Evolutionary conservation across 345 rosid species (phyloP).

Genomic region (Triadica sebifera): DNA sequence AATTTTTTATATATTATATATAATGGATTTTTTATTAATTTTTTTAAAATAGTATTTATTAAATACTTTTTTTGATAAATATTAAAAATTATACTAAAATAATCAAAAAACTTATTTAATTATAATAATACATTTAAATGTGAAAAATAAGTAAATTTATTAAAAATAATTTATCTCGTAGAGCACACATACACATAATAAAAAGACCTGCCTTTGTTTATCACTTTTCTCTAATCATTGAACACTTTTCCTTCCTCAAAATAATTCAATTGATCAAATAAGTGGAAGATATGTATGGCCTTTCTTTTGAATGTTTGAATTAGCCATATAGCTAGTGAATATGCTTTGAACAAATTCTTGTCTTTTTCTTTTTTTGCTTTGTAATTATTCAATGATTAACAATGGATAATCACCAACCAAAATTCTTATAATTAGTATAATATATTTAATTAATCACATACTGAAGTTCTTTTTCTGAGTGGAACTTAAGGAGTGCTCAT

Average conservation of each 20-base stretch:
- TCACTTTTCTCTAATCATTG: neutral
- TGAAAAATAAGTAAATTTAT: too few species aligned
- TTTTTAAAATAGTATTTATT: too few species aligned
- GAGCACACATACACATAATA: too few species aligned
- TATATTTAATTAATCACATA: neutral
- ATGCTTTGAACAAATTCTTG: slow-evolving; percentile 15
- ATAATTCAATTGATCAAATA: neutral
- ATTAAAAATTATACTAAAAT: too few species aligned
- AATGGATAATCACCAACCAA: neutral
- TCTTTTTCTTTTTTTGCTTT: neutral
- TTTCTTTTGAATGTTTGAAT: slow-evolving; percentile 2
- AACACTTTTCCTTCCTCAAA: slow-evolving; percentile 2
- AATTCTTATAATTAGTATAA: neutral
- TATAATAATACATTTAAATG: too few species aligned
- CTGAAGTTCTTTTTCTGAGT: slow-evolving; percentile 3
- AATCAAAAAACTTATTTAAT: too few species aligned
- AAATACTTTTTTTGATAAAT: too few species aligned
- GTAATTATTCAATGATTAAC: slow-evolving; percentile 7
- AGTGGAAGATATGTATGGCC: slow-evolving; percentile 1
- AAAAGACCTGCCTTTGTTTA: too few species aligned
- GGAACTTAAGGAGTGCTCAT: slow-evolving; percentile 18
- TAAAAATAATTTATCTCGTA: too few species aligned
- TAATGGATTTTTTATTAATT: too few species aligned
- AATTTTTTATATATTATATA: too few species aligned
- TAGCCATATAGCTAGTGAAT: neutral